Evolutionary conservation across 805 yeast species (phyloP).

Genomic region (Lachancea fermentati): DNA sequence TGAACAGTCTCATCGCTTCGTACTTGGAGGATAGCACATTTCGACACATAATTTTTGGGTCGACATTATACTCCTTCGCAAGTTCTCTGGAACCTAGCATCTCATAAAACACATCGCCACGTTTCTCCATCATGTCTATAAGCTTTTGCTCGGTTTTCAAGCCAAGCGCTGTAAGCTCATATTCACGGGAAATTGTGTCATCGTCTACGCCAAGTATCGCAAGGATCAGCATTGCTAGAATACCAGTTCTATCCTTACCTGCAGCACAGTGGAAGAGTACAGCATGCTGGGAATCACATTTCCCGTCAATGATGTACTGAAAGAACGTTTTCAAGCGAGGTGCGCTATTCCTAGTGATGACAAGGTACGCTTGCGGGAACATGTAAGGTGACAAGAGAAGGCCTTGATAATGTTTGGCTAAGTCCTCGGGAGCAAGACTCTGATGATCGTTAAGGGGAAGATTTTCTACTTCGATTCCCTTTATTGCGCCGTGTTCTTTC

Average conservation of each 20-base stretch:
- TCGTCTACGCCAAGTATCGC: conserved; percentile 60
- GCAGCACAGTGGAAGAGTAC: conserved; percentile 75
- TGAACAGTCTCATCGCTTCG: conserved; percentile 63
- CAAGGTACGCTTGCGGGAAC: conserved; percentile 56
- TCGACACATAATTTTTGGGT: conserved; percentile 45
- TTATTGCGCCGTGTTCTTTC: conserved; percentile 27
- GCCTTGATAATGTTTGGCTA: conserved; percentile 49
- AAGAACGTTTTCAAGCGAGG: conserved; percentile 46
- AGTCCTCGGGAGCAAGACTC: conserved; percentile 60
- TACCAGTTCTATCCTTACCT: conserved; percentile 84
- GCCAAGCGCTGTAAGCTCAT: conserved; percentile 68
- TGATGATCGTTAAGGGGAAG: conserved; percentile 50
- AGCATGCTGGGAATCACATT: conserved; percentile 36
- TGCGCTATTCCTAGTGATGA: conserved; percentile 47
- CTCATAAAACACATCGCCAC: conserved; percentile 34
- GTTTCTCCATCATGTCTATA: conserved; percentile 27
- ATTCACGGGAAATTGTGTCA: conserved; percentile 64
- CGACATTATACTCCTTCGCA: conserved; percentile 19
- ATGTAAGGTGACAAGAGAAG: conserved; percentile 57
- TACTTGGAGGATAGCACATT: conserved; percentile 59
- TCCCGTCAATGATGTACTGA: conserved; percentile 45
- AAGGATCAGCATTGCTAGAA: conserved; percentile 61
- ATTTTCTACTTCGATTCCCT: conserved; percentile 42
- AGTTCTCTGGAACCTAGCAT: conserved; percentile 30
- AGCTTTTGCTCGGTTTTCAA: conserved; percentile 39